Percentiles rank a stretch among this genome's conserved stretches.
Evolutionary conservation across 1,284 basidiomycete species (phyloP).

Genomic region (Tilletia horrida): DNA sequence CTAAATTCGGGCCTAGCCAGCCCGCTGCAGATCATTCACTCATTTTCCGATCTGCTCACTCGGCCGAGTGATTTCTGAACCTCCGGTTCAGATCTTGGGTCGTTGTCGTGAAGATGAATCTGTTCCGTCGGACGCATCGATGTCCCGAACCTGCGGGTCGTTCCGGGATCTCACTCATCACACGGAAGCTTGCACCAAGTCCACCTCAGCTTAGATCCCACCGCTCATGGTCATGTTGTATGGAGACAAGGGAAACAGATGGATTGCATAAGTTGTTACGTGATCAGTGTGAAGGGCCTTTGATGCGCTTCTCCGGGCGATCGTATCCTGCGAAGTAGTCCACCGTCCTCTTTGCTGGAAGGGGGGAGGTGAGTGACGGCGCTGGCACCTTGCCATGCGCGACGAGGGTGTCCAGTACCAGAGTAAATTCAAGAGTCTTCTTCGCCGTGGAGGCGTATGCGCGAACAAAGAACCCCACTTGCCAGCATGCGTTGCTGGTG

Average conservation of each 20-base stretch:
- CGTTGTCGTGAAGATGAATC: not conserved
- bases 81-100: not conserved
- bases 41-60: too few relatives aligned
- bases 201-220: not conserved
- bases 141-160: not conserved
- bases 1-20: too few relatives aligned
- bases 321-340: not conserved
- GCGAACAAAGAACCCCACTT: not conserved
- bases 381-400: not conserved
- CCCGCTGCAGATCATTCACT: too few relatives aligned
- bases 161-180: not conserved
- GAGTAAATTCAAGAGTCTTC: not conserved
- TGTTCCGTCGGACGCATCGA: not conserved
- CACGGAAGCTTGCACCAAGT: not conserved
- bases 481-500: not conserved
- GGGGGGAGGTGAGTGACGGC: not conserved
- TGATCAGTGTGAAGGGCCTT: too few relatives aligned
- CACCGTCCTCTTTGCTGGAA: not conserved
- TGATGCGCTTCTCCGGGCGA: too few relatives aligned
- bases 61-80: not conserved
- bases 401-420: not conserved
- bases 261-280: not conserved
- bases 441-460: not conserved
- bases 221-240: not conserved
- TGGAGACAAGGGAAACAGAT: not conserved